phyloP scores from a whole-genome alignment of 352 stramenopile genomes.

The Globisporangium irregulare region DNA sequence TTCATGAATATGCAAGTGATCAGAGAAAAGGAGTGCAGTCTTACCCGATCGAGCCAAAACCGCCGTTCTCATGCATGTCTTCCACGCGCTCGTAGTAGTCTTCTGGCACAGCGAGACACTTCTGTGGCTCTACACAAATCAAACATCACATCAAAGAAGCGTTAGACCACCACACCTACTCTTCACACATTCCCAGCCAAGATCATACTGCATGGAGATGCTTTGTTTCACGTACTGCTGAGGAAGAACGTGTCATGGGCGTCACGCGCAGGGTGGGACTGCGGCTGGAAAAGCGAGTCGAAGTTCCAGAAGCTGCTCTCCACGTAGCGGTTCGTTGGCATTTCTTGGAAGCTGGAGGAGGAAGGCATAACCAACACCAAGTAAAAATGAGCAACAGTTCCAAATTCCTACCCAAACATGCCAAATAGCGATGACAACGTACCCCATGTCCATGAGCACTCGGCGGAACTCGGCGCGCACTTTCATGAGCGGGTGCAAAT shows the following conservation, averaged over 20 bases:
- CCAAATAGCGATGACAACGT: conserved; percentile 11
- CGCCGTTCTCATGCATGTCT: conserved; percentile 97
- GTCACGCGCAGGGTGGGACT: conserved; percentile 98
- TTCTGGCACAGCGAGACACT: conserved; percentile 90
- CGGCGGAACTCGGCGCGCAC: conserved; percentile 97
- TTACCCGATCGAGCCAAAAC: conserved; percentile 96
- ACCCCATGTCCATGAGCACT: conserved; percentile 99
- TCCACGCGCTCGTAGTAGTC: conserved; percentile 99
- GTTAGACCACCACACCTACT: neutral
- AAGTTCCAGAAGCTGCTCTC: conserved; percentile 99
- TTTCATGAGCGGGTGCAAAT: conserved; percentile 98
- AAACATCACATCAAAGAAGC: neutral
- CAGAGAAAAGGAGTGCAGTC: conserved; percentile 25
- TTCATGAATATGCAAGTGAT: neutral
- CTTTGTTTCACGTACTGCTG: conserved; percentile 59
- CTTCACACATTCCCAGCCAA: neutral
- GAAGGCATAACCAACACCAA: neutral
- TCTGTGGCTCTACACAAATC: conserved; percentile 46
- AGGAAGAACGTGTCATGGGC: conserved; percentile 99
- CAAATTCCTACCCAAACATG: neutral
- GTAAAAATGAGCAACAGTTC: neutral
- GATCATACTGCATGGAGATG: neutral
- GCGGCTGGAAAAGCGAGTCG: conserved; percentile 99
- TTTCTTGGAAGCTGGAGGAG: conserved; percentile 93
- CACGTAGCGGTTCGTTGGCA: conserved; percentile 99